Conservation (phyloP, 192 early-diverging fungal genomes). For the Spinellus fusiger region DNA sequence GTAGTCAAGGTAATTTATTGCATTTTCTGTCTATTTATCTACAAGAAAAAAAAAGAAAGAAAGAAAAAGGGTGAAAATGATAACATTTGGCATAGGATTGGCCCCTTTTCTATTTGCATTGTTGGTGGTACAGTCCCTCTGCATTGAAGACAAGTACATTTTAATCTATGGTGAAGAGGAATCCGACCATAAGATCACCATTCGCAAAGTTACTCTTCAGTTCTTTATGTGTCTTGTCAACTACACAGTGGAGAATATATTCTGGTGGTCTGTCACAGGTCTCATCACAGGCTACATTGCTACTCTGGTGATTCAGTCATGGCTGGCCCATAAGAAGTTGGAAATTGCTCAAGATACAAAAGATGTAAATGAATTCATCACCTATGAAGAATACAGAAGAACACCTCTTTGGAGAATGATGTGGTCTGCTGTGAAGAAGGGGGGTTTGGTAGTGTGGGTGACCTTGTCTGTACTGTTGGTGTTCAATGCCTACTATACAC, state of each 20-base stretch:
- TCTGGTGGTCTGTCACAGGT: constrained; percentile 52
- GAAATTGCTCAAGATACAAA: background rate
- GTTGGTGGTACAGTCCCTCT: constrained; percentile 40
- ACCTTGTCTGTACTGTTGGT: constrained; percentile 29
- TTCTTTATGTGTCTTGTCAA: constrained; percentile 44
- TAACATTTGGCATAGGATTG: constrained; percentile 28
- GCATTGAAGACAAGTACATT: constrained; percentile 36
- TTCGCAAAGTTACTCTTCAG: constrained; percentile 38
- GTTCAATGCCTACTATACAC: constrained; percentile 27
- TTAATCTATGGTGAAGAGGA: constrained; percentile 28
- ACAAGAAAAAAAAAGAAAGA: background rate
- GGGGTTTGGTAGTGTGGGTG: constrained; percentile 9
- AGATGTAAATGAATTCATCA: background rate
- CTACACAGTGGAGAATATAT: constrained; percentile 38
- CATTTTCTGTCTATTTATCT: background rate
- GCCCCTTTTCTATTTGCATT: constrained; percentile 46
- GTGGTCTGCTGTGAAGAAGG: constrained; percentile 18
- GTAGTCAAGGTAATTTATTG: constrained; percentile 44
- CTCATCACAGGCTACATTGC: constrained; percentile 39
- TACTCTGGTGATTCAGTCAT: constrained; percentile 24
- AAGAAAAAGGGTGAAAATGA: background rate
- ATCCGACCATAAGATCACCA: constrained; percentile 21
- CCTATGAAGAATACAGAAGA: constrained; percentile 13
- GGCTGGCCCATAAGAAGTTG: constrained; percentile 3
- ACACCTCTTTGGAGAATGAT: constrained; percentile 27